Conservation (phyloP, 352 stramenopile genomes). For the Phytophthora hybrid region DNA sequence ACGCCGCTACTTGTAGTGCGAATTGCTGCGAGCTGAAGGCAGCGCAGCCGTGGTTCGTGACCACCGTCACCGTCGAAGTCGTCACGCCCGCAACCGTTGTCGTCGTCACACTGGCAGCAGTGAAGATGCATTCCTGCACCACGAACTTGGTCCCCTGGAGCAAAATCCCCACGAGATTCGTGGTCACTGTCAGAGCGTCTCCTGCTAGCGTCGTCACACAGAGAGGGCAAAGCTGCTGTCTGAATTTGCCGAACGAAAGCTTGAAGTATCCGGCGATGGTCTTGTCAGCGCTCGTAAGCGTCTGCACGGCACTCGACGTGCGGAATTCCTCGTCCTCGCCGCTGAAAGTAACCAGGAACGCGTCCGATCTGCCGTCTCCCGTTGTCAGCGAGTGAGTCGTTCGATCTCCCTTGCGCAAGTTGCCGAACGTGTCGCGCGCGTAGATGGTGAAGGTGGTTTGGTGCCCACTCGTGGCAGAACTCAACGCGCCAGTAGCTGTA, state of each 20-base stretch:
- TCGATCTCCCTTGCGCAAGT: conserved; percentile 82
- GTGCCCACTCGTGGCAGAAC: conserved; percentile 81
- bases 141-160: conserved; percentile 64
- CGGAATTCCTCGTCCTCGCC: conserved; percentile 72
- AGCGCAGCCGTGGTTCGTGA: conserved; percentile 62
- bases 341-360: conserved; percentile 90
- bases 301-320: conserved; percentile 93
- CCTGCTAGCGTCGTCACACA: conserved; percentile 61
- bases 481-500: conserved; percentile 73
- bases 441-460: conserved; percentile 89
- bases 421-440: conserved; percentile 94
- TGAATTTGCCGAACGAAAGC: conserved; percentile 76
- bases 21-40: conserved; percentile 54
- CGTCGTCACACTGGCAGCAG: conserved; percentile 47
- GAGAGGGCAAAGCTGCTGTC: conserved; percentile 53
- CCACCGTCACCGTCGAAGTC: conserved; percentile 59
- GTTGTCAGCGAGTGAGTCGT: conserved; percentile 75
- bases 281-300: conserved; percentile 44
- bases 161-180: conserved; percentile 72
- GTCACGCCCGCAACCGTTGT: conserved; percentile 49
- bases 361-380: conserved; percentile 90
- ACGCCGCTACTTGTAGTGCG: conserved; percentile 48
- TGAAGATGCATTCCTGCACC: conserved; percentile 81
- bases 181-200: conserved; percentile 65
- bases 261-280: conserved; percentile 62